Evolutionary conservation across 805 yeast genomes (phyloP), one percentile per base, ranked within the genome.

Genomic region (Metschnikowia matae): DNA sequence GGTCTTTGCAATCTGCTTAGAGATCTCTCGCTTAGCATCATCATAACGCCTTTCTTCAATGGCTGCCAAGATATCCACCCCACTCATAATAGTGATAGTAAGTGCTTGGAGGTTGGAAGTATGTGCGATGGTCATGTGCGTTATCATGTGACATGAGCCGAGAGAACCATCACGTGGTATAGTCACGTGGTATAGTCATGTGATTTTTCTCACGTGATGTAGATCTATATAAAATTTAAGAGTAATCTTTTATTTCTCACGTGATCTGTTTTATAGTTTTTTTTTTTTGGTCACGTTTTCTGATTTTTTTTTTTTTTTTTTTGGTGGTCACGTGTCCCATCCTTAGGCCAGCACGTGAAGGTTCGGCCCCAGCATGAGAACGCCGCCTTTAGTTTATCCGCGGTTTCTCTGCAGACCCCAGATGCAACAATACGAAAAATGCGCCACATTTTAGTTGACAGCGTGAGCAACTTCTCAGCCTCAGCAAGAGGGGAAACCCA

Each of bases 11-110:
- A 81, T 64, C 58, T 82, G 78, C 48, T 75, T 68, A 45, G 72
- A 65, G 13, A 83, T 63, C 42, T 78, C 69, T 17, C 71, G 68
- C 56, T 73, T 68, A 2, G 92, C 92, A 46, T 69, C 65, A 40
- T 73, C 71, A 62, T 67, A 83, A 6, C 82, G 76, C 2, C 85
- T 84, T 20, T 70, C 71, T 23, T 77, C 76, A 34, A 84, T 74
- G 36, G 82, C 79, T 13, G 66, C 63, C 40, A 70, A 50, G 44
- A 73, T 63, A 31, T 67, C 68, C 31, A 55, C 56, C 50, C 68
- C 73, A 8, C 46, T 47, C 60, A 57, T 57, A 3, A 14, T 15
- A n/a, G 37, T 31, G 36, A 17, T 4, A 4, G 17, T 14, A 26
- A 26, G 29, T 23, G 20, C 32, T 8, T 10, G 18, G 15, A n/a